Percentiles rank a stretch among this genome's conserved stretches.
These are phyloP conservation scores for Boeremia lycopersici DNA, from an alignment of 2,329 filamentous ascomycete genomes.

Conservation along the genomic window DNA sequence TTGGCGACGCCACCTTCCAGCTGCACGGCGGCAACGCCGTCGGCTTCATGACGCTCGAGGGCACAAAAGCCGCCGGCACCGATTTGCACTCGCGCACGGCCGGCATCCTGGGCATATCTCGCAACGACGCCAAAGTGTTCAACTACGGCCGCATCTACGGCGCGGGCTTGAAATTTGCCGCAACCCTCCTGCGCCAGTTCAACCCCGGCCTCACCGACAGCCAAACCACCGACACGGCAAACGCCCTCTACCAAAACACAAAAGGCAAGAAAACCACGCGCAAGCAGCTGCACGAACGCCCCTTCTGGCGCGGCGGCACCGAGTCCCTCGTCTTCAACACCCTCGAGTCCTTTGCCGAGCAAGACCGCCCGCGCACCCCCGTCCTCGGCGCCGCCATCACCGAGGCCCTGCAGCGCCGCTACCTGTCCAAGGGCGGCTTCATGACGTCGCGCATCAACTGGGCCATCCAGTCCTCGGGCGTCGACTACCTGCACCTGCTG, in stretches of 20 bases:
- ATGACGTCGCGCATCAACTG: constrained; percentile 98
- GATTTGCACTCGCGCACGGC: constrained; percentile 95
- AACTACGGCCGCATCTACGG: constrained; percentile 99
- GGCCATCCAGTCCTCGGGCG: constrained; percentile 97
- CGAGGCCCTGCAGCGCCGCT: constrained; percentile 87
- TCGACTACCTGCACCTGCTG: constrained; percentile 94
- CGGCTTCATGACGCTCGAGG: constrained; percentile 98
- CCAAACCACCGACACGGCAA: constrained; percentile 76
- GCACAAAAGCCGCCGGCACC: constrained; percentile 90
- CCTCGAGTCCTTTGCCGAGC: constrained; percentile 95
- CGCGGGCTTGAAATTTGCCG: constrained; percentile 92
- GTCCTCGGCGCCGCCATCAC: constrained; percentile 95
- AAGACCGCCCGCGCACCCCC: constrained; percentile 86
- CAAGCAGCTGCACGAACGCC: constrained; percentile 71
- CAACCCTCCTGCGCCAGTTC: constrained; percentile 88
- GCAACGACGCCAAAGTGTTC: constrained; percentile 96
- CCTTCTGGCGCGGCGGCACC: constrained; percentile 95
- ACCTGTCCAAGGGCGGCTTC: constrained; percentile 86
- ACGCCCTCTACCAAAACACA: constrained; percentile 82
- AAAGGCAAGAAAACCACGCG: constrained; percentile 86
- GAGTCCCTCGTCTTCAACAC: constrained; percentile 99
- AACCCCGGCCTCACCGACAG: constrained; percentile 82
- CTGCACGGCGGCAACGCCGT: constrained; percentile 96
- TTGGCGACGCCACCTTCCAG: constrained; percentile 93
- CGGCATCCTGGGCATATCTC: constrained; percentile 86